These are phyloP conservation scores for Tricholoma hemisulphureum DNA, from an alignment of 768 basidiomycete species.

Conservation along the genomic window DNA sequence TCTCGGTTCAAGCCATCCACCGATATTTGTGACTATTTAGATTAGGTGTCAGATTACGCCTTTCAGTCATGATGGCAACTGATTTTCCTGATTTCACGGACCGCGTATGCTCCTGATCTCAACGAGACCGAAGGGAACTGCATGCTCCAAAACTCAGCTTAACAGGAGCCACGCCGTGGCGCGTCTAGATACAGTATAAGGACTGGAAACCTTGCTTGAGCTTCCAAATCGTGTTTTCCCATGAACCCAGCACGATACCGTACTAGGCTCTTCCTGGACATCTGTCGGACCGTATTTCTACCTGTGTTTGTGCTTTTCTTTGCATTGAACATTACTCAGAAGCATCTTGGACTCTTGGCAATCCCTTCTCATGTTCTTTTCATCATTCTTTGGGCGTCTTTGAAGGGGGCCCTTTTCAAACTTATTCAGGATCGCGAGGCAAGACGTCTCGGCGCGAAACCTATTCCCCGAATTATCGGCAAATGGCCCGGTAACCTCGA, in stretches of 20 bases:
- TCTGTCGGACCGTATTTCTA: slow-evolving; percentile 38
- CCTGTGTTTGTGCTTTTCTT: slow-evolving; percentile 40
- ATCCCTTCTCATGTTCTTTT: slow-evolving; percentile 40
- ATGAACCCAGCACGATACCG: slow-evolving; percentile 50
- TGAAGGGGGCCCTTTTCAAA: slow-evolving; percentile 34
- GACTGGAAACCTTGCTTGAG: background rate
- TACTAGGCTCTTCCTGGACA: slow-evolving; percentile 46
- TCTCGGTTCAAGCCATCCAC: slow-evolving; percentile 9
- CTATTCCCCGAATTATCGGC: slow-evolving; percentile 58
- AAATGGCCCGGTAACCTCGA: slow-evolving; percentile 82
- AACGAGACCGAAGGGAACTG: slow-evolving; percentile 6
- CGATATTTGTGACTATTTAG: slow-evolving; percentile 24
- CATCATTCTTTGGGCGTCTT: slow-evolving; percentile 39
- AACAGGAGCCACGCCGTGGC: slow-evolving; percentile 3
- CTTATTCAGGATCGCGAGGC: slow-evolving; percentile 44
- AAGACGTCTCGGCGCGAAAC: slow-evolving; percentile 45
- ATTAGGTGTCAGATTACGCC: slow-evolving; percentile 9
- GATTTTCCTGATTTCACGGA: slow-evolving; percentile 5
- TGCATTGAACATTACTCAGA: slow-evolving; percentile 25
- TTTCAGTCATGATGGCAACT: slow-evolving; percentile 8
- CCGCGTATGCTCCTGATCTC: no score
- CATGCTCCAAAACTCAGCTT: slow-evolving; percentile 9
- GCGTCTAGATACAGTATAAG: background rate
- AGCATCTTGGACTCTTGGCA: slow-evolving; percentile 34
- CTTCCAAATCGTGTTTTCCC: background rate